Base-by-base conservation (phyloP, 805 yeast genomes). In the Hagleromyces aurorensis region DNA sequence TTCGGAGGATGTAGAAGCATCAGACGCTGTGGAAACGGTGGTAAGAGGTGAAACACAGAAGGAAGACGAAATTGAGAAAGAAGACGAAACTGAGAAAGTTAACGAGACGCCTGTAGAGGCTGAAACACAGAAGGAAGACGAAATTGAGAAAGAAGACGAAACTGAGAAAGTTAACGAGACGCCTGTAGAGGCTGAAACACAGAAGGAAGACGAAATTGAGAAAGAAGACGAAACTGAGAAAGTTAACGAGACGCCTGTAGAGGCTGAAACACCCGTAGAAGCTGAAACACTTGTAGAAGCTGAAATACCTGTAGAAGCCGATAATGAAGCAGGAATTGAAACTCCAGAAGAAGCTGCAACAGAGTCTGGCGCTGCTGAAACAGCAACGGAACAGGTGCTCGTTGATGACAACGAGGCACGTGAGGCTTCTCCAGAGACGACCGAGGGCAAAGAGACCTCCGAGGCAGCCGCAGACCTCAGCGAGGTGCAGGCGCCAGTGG, bases 381-480 rank as follows among this genome's bases (percentile, higher is more conserved):
- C 19, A 15, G 16, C 37, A n/a, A 13, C 32, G 6, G 29, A 48
- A 43, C 7, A n/a, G n/a, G n/a, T n/a, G n/a, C 44, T 43, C 19
- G 36, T 29, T 13, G 39, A 36, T 21, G 25, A 19, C 11, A 44
- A 26, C 14, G 44, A 38, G 16, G 37, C 30, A 18, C 13, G 16
- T 19, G 19, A 24, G 6, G 29, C 21, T 15, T 13, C 15, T 10
- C 8, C 33, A 15, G 12, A 40, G 16, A 7, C 30, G 7, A n/a
- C 25, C 18, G 34, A 35, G 11, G 22, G 25, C 24, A 37, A 39
- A 33, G 28, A 43, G 29, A 3, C 29, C 21, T n/a, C n/a, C n/a
- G n/a, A n/a, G n/a, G n/a, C n/a, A 11, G 43, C 27, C n/a, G 40
- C 37, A n/a, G 35, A 33, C 21, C 19, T 18, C 15, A 26, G 21